Base-by-base conservation (phyloP, 495 filamentous ascomycete species). In the Neurospora sp. region DNA sequence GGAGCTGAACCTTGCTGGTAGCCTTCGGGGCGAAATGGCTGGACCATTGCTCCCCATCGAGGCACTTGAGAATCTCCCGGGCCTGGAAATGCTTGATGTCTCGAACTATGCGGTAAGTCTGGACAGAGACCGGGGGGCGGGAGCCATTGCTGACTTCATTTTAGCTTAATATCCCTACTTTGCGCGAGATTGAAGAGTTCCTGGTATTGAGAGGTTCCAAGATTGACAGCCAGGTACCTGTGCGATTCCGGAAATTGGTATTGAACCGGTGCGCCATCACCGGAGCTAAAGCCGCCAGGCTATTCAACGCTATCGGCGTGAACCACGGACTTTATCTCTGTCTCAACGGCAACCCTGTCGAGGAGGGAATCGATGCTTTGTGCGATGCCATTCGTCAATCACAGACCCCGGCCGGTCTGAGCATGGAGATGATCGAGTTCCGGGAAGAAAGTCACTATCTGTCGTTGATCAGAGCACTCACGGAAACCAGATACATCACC, bases 351-450 rank as follows among this genome's bases (percentile, higher is more conserved):
- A 99, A 97, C 80, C 88, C 89, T 9, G 87, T 98, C 37, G 91
- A 94, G 76, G 87, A 90, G 53, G 92, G 93, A 66, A 87, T 89
- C 35, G 80, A 89, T 4, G 81, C 87, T 72, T 85, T 99, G 39
- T 89, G 91, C 44, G 85, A 89, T 41, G 90, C 90, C 27, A 91
- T 97, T 72, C 84, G 85, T 10, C 79, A 85, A 41, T 86, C 87
- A 37, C 77, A 88, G 61, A 89, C 92, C 0, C 94, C 95, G 5
- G 85, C 89, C 22, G 89, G 89, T 73, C 78, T 99, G 31, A 90
- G 89, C 27, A 90, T 99, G 85, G 87, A 91, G 72, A 92, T 95
- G 89, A 88, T 98, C 35, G 94, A 97, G 77, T 97, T 85, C 78
- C 86, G 90, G 71, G 88, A 91, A 73, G 93, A 96, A 78, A 82